phyloP scores from a whole-genome alignment of 306 rosid species.

The Sphenostylis stenocarpa region DNA sequence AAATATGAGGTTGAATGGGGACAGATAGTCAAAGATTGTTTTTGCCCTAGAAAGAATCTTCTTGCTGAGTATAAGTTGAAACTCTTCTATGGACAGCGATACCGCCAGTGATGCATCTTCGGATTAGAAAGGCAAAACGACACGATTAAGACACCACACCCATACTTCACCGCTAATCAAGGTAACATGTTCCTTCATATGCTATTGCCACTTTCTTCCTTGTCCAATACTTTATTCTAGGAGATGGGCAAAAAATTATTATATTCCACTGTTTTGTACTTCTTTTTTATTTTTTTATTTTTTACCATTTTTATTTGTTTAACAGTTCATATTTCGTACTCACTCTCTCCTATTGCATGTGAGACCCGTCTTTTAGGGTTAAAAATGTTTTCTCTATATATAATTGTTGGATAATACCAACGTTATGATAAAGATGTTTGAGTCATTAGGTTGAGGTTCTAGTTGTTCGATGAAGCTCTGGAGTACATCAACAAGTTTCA shows the following conservation, averaged over 20 bases:
- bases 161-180: conserved; percentile 62
- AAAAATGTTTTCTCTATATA: background rate
- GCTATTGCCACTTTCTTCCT: conserved; percentile 24
- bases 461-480: too few relatives aligned
- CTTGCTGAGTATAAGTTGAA: conserved; percentile 18
- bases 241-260: background rate
- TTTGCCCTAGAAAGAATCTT: conserved; percentile 30
- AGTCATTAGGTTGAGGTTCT: too few relatives aligned
- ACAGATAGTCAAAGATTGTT: conserved; percentile 53
- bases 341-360: background rate
- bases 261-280: conserved; percentile 6
- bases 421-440: too few relatives aligned
- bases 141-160: conserved; percentile 41
- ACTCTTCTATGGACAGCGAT: conserved; percentile 36
- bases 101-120: conserved; percentile 25
- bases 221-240: background rate
- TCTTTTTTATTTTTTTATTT: background rate
- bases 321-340: background rate
- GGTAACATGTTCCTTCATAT: conserved; percentile 56
- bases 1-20: background rate
- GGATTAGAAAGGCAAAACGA: conserved; percentile 40
- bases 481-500: too few relatives aligned
- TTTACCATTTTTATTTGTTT: background rate
- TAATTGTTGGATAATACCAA: background rate
- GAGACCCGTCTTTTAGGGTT: background rate